phyloP scores from a whole-genome alignment of 495 filamentous ascomycete species.

The Pseudomonodictys pantanalensis region DNA sequence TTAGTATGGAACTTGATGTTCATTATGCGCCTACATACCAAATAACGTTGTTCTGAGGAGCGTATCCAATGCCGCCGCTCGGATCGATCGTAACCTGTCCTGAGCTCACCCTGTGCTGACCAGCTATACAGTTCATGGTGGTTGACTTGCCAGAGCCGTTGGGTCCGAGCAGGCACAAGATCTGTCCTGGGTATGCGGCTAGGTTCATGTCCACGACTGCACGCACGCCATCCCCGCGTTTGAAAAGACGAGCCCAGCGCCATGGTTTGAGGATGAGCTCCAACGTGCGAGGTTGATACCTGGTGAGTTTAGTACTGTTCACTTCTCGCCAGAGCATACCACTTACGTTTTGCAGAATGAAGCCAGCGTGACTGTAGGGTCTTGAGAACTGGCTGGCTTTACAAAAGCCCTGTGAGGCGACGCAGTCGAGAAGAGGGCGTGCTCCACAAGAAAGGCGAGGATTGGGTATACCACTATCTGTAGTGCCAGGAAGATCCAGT shows the following conservation, averaged over 20 bases:
- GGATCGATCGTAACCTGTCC: conserved; percentile 70
- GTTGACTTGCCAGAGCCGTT: conserved; percentile 87
- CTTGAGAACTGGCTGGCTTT: conserved; percentile 5
- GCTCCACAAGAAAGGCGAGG: conserved; percentile 67
- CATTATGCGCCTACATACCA: conserved; percentile 50
- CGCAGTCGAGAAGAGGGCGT: conserved; percentile 69
- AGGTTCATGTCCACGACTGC: conserved; percentile 50
- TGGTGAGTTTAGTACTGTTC: background rate
- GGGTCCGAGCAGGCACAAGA: conserved; percentile 76
- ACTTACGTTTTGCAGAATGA: conserved; percentile 73
- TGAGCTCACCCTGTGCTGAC: conserved; percentile 65
- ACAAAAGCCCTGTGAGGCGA: conserved; percentile 54
- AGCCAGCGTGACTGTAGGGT: conserved; percentile 53
- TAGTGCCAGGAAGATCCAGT: conserved; percentile 67
- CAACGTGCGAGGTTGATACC: background rate
- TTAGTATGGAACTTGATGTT: conserved; percentile 63
- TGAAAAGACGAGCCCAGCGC: too few relatives aligned
- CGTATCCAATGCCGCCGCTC: conserved; percentile 73
- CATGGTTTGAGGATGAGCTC: background rate
- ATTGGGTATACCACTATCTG: conserved; percentile 73
- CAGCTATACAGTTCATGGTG: conserved; percentile 66
- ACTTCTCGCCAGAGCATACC: background rate
- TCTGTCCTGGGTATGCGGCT: conserved; percentile 66
- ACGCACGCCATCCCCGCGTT: conserved; percentile 1
- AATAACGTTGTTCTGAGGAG: conserved; percentile 51